A percentile compares a stretch with the other conserved stretches of the same genome.
These are phyloP conservation scores for Cryptococcus hybrid DNA, from an alignment of 1,284 basidiomycete species.

Conservation along the genomic window DNA sequence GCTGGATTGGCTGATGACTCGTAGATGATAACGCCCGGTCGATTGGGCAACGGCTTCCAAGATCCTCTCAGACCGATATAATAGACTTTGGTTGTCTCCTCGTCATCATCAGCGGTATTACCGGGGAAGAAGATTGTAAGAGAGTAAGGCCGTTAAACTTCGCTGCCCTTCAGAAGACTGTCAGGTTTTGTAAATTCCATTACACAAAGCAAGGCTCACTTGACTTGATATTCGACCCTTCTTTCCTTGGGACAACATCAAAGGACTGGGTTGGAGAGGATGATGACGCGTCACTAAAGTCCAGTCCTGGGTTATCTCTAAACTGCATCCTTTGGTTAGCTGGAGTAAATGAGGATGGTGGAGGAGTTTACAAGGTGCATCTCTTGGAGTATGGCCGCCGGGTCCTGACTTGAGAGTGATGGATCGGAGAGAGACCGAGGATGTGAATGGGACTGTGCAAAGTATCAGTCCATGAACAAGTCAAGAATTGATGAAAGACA, in stretches of 20 bases:
- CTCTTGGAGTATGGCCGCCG: constrained; percentile 36
- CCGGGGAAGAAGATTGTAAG: constrained; percentile 47
- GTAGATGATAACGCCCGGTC: constrained; percentile 48
- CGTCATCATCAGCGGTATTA: constrained; percentile 41
- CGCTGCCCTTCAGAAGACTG: constrained; percentile 32
- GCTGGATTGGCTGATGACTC: constrained; percentile 47
- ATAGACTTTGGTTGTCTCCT: constrained; percentile 46
- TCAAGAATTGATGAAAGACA: constrained; percentile 4
- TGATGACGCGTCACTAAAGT: constrained; percentile 46
- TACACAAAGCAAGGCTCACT: constrained; percentile 24
- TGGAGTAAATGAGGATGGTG: not conserved
- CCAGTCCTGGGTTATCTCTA: constrained; percentile 41
- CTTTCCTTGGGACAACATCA: constrained; percentile 32
- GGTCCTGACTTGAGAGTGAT: constrained; percentile 48
- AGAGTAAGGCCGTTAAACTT: constrained; percentile 46
- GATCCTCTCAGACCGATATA: constrained; percentile 47
- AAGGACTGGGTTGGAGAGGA: constrained; percentile 37
- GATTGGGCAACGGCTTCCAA: constrained; percentile 41
- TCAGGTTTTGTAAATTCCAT: not conserved
- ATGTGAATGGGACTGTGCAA: constrained; percentile 45
- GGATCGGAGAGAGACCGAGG: constrained; percentile 45
- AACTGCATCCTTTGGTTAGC: constrained; percentile 20
- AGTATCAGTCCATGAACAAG: not conserved
- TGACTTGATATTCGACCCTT: constrained; percentile 50
- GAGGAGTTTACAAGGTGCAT: constrained; percentile 38